A percentile compares a stretch with the other conserved stretches of the same genome.
These are phyloP conservation scores for Chrysoporthe cubensis DNA, from an alignment of 2,329 filamentous ascomycete genomes.

Conservation along the genomic window DNA sequence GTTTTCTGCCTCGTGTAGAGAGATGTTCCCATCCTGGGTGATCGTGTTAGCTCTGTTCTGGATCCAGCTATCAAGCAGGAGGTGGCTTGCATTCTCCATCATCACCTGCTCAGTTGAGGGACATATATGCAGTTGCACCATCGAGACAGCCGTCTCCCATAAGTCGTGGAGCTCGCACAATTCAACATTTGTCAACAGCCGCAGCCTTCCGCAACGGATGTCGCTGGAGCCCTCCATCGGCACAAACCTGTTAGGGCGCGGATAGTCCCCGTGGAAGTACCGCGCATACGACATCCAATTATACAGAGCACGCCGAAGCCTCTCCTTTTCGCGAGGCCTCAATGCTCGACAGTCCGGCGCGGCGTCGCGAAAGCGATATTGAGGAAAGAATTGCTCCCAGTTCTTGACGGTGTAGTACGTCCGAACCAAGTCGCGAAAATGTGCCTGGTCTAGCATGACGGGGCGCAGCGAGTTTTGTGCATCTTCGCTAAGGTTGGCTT, in stretches of 20 bases:
- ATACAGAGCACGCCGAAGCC: conserved; percentile 55
- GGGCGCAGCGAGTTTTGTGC: conserved; percentile 5
- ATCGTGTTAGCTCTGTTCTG: background rate
- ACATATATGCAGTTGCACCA: conserved; percentile 51
- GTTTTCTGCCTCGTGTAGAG: conserved; percentile 12
- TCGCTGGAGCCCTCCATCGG: conserved; percentile 34
- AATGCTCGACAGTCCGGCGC: conserved; percentile 51
- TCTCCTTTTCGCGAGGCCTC: conserved; percentile 45
- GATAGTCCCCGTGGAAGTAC: conserved; percentile 54
- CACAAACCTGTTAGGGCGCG: conserved; percentile 33
- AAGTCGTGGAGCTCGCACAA: conserved; percentile 51
- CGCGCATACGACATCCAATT: conserved; percentile 59
- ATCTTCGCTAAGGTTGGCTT: background rate
- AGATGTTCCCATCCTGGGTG: conserved; percentile 8
- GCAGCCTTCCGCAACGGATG: conserved; percentile 48
- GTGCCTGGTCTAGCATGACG: conserved; percentile 30
- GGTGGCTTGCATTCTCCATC: conserved; percentile 38
- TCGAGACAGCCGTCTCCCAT: conserved; percentile 48
- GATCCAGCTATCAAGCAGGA: no score
- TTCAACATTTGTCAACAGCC: conserved; percentile 48
- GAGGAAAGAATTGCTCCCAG: conserved; percentile 46
- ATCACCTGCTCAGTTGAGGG: conserved; percentile 47
- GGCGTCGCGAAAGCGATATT: conserved; percentile 42
- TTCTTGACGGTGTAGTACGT: conserved; percentile 41
- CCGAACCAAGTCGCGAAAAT: conserved; percentile 38